Evolutionary conservation across 1,284 basidiomycete genomes (phyloP), one percentile per base, ranked within the genome.

Genomic region (Trametes hirsuta): DNA sequence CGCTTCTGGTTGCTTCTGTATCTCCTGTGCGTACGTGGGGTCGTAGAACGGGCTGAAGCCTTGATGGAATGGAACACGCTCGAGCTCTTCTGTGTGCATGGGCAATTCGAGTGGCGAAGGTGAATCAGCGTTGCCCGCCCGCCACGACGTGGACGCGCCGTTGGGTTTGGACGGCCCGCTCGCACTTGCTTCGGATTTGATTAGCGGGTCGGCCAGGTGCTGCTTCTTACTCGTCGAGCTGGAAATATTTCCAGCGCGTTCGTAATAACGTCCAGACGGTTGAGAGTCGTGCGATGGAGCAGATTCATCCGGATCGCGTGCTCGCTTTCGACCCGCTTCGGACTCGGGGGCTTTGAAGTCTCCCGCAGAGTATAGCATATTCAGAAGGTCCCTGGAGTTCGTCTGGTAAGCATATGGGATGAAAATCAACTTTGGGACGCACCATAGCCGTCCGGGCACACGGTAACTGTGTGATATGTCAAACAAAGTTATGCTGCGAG

Each of bases 381-480:
- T 53, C 11, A 65, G 47, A 3, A 65, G 21, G 6, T 62, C 53
- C 53, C 61, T 62, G 8, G 4, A 30, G 30, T 8, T 3, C 6
- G 11, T 0, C 9, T 11, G 14, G 21, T 11, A 25, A 12, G 21
- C 6, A 18, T 1, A 36, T n/a, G n/a, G 39, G 14, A 24, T 2
- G n/a, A 6, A 5, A 40, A 1, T 1, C 1, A 15, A 12, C 12
- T 18, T 46, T 3, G 4, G 58, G 12, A 15, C 48, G 14, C 56
- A 80, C 80, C 78, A 79, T 55, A 79, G 64, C 44, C 79, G 71
- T 12, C 83, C 82, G 21, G 81, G 77, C 4, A 77, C 74, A 58
- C 79, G 79, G 78, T 79, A 83, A 30, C 80, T 82, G 39, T 30
- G 30, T 18, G 35, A 22, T 3, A 39, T 41, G 12, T 2, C 49